Evolutionary conservation across 176 grass and related monocot genomes (phyloP).

Genomic region (Eleusine coracana): DNA sequence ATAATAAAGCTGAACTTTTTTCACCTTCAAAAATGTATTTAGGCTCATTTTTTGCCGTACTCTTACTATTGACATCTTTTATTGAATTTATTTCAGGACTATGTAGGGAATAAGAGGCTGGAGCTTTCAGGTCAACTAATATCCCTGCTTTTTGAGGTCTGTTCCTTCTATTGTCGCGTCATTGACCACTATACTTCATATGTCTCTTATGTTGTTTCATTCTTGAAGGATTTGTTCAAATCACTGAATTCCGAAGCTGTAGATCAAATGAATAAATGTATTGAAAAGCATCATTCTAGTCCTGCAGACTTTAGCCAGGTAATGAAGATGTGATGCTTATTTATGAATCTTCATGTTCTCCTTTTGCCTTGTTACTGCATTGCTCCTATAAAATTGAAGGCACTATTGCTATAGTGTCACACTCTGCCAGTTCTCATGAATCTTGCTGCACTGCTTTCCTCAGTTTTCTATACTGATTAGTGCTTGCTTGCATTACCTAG

Average conservation of each 20-base stretch:
- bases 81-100: slow-evolving; percentile 70
- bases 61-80: background rate
- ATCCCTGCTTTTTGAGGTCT: slow-evolving; percentile 94
- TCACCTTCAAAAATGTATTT: background rate
- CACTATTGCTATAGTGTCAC: background rate
- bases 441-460: no score
- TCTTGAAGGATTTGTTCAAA: slow-evolving; percentile 94
- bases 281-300: slow-evolving; percentile 63
- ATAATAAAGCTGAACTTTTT: no score
- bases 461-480: no score
- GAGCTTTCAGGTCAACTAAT: slow-evolving; percentile 93
- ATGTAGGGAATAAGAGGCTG: slow-evolving; percentile 94
- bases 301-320: slow-evolving; percentile 78
- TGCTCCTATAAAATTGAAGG: background rate
- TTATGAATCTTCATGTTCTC: slow-evolving; percentile 7
- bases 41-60: no score
- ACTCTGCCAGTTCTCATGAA: background rate
- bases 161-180: slow-evolving; percentile 3
- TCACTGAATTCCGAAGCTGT: slow-evolving; percentile 69
- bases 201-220: slow-evolving; percentile 12
- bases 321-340: slow-evolving; percentile 23
- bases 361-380: slow-evolving; percentile 4
- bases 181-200: background rate
- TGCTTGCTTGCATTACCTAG: no score
- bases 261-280: slow-evolving; percentile 50